Evolutionary conservation across 352 stramenopile species (phyloP), one percentile per base, ranked within the genome.

Genomic region (Phytophthora hibernalis): DNA sequence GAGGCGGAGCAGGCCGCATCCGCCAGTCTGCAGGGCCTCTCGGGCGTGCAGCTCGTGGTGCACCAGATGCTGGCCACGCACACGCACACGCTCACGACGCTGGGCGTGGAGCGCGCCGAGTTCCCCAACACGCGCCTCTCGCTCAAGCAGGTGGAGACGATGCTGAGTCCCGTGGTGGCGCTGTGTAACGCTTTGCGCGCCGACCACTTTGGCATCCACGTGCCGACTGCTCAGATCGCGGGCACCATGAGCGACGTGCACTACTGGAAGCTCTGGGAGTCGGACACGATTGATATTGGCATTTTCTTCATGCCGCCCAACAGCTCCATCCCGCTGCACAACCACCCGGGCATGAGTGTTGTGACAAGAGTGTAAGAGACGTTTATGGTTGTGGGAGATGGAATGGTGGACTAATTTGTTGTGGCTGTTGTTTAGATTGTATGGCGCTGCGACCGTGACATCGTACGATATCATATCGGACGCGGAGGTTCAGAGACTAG

Each of bases 251-350:
- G 64, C 20, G 83, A 92, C 52, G 83, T 95, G 20, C 86, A 93
- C 65, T 95, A 95, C 57, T 93, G 85, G 82, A 95, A 93, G 66
- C 75, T 95, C 3, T 95, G 83, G 85, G 85, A 95, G 49, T 90
- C 80, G 3, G 87, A 95, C 50, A 89, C 76, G 15, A 93, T 95
- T 48, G 85, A 91, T 66, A 90, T 95, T 60, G 87, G 87, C 22
- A 93, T 95, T 40, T 95, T 95, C 55, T 92, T 95, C 53, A 89
- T 95, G 80, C 87, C 87, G 8, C 87, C 87, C 3, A 84, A 89
- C 33, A 77, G 83, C 42, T 66, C 82, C 38, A 95, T 95, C 38
- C 87, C 87, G 2, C 70, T 95, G 24, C 87, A 95, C 54, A 92
- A 95, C 55, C 87, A 95, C 38, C 87, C 87, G 20, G 83, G 82